Evolutionary conservation across 2,329 filamentous ascomycete species (phyloP).

Genomic region (Incumbomyces lentus): DNA sequence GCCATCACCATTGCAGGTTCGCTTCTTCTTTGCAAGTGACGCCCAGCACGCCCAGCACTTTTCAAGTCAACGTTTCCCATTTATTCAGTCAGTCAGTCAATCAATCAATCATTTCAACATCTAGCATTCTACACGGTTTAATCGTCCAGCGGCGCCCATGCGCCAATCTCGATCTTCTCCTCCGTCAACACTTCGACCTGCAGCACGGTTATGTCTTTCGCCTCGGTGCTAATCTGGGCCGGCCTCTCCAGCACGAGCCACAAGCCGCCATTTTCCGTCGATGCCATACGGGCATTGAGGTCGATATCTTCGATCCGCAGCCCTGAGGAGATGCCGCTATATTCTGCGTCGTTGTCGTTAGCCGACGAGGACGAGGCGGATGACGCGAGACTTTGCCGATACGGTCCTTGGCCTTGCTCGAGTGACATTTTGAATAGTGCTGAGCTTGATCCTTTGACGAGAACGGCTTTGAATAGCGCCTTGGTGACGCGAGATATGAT

Average conservation of each 20-base stretch:
- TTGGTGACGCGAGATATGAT: conserved; percentile 47
- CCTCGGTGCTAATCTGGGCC: conserved; percentile 8
- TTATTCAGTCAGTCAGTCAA: too few species aligned
- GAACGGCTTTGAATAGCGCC: conserved; percentile 44
- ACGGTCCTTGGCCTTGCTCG: conserved; percentile 61
- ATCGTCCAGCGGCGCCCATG: conserved; percentile 24
- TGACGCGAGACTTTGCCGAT: conserved; percentile 52
- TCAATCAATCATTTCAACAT: too few species aligned
- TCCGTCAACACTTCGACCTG: conserved; percentile 35
- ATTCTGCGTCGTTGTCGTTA: conserved; percentile 64
- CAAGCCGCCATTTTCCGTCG: conserved; percentile 42
- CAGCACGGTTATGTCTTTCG: conserved; percentile 31
- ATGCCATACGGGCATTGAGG: conserved; percentile 53
- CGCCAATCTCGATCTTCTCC: conserved; percentile 33
- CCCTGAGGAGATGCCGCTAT: conserved; percentile 55
- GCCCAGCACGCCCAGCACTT: too few species aligned
- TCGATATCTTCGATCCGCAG: conserved; percentile 66
- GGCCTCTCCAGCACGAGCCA: conserved; percentile 78
- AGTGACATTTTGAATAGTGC: conserved; percentile 59
- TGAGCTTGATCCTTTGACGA: conserved; percentile 12
- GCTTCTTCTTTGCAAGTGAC: too few species aligned
- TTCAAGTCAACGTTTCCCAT: too few species aligned
- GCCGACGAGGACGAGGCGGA: conserved; percentile 9
- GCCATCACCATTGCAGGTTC: too few species aligned
- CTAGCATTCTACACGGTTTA: neutral